A percentile compares a stretch with the other conserved stretches of the same genome.
phyloP scores from a whole-genome alignment of 192 early-diverging fungal species.

The Piromyces sp. region DNA sequence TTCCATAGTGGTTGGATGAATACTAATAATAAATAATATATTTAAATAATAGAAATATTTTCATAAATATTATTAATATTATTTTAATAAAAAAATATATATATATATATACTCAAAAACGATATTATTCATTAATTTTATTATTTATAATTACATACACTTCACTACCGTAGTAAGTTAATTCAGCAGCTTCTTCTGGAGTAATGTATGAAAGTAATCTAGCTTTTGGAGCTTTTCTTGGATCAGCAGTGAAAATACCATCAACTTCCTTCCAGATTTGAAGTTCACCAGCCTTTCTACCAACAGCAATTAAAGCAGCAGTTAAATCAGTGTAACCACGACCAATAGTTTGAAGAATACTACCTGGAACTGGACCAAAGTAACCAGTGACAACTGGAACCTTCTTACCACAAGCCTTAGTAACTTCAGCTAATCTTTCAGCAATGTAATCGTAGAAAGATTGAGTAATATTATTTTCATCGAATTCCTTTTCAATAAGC shows the following conservation, averaged over 20 bases:
- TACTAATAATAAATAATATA: conserved; percentile 54
- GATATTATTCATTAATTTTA: too few relatives aligned
- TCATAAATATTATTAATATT: too few relatives aligned
- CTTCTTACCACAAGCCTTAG: conserved; percentile 5
- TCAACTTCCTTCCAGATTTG: conserved; percentile 99
- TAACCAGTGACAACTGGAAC: conserved; percentile 49
- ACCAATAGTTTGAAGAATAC: conserved; percentile 75
- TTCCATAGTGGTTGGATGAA: conserved; percentile 99
- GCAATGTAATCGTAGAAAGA: conserved; percentile 91
- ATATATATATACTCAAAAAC: too few relatives aligned
- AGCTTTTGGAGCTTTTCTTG: conserved; percentile 80
- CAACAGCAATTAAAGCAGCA: conserved; percentile 86
- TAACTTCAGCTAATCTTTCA: conserved; percentile 30
- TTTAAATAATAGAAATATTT: too few relatives aligned
- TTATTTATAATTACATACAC: too few relatives aligned
- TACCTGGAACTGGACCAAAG: conserved; percentile 93
- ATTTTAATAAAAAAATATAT: conserved; percentile 68
- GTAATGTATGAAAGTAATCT: conserved; percentile 77
- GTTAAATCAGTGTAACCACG: conserved; percentile 97
- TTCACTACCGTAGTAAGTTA: conserved; percentile 31
- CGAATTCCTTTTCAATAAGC: conserved; percentile 40
- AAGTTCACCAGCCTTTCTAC: conserved; percentile 68
- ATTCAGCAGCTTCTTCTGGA: conserved; percentile 92
- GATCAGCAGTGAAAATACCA: conserved; percentile 97
- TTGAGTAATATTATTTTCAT: conserved; percentile 56